Percentiles rank a stretch among this genome's conserved stretches.
These are phyloP conservation scores for Lojkania enalia DNA, from an alignment of 2,329 filamentous ascomycete species.

Conservation along the genomic window DNA sequence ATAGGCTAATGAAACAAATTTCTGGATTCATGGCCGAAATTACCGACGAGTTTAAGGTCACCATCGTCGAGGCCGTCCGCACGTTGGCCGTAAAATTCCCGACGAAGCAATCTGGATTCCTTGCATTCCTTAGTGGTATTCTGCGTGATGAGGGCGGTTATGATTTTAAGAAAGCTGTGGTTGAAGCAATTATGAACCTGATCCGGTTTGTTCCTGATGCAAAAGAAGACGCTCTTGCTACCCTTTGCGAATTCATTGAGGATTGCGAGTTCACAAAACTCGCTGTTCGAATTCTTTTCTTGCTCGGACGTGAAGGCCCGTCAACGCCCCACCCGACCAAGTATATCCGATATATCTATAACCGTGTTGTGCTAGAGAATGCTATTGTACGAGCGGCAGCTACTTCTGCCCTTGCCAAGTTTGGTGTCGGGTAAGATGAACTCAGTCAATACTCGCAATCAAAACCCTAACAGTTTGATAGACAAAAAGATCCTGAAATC, in stretches of 20 bases:
- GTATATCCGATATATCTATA: slow-evolving; percentile 99
- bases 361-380: slow-evolving; percentile 95
- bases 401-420: slow-evolving; percentile 94
- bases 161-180: slow-evolving; percentile 96
- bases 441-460: not conserved
- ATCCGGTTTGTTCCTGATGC: slow-evolving; percentile 98
- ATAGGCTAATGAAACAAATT: slow-evolving; percentile 98
- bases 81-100: slow-evolving; percentile 97
- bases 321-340: slow-evolving; percentile 96
- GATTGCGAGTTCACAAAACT: slow-evolving; percentile 99
- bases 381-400: slow-evolving; percentile 93
- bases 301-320: slow-evolving; percentile 91
- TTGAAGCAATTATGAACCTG: slow-evolving; percentile 98
- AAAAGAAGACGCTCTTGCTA: slow-evolving; percentile 80
- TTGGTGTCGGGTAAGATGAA: slow-evolving; percentile 72
- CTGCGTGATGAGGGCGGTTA: slow-evolving; percentile 95
- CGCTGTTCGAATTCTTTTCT: slow-evolving; percentile 89
- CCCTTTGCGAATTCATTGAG: slow-evolving; percentile 98
- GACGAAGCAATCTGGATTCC: slow-evolving; percentile 96
- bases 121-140: slow-evolving; percentile 95
- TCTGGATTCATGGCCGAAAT: slow-evolving; percentile 98
- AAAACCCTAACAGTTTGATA: slow-evolving; percentile 4
- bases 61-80: slow-evolving; percentile 97
- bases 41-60: slow-evolving; percentile 99
- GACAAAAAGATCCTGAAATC: slow-evolving; percentile 90